Evolutionary conservation across 805 yeast genomes (phyloP), one percentile per base, ranked within the genome.

Genomic region (Yarrowia yakushimensis): DNA sequence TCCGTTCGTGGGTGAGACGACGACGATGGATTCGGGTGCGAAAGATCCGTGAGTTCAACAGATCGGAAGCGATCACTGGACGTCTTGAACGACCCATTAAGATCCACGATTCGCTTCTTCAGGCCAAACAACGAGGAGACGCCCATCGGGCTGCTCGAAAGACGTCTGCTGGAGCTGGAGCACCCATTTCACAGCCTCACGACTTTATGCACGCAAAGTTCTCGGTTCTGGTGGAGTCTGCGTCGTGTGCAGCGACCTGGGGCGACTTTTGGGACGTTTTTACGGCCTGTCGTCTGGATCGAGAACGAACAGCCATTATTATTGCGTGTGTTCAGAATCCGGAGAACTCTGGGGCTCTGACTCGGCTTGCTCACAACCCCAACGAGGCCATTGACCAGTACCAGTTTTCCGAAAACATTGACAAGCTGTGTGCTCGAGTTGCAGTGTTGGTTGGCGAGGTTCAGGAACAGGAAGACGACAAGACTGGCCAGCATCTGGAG

Each of bases 1-100:
- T 81, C 64, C 86, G 87, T 1, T 81, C 85, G 64, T 81, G 83
- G 70, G 88, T 86, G 2, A 73, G 96, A 61, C 78, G 88, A 66
- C 73, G 96, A 28, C 71, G 83, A 2, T 88, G 94, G 93, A 76
- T 81, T 50, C 74, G 85, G 46, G 67, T 73, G 20, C 65, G 73
- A 11, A 55, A 55, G 23, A 13, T 30, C 9, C 9, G 61, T 2
- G 37, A 41, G 22, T 55, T 39, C 48, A 41, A 41, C 46, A 28
- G 11, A 17, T 34, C 46, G 6, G 61, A 55, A 7, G 48, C 48
- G 12, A 41, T 55, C 28, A 55, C 61, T 6, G 61, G 61, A 9
- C 36, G 61, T 2, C 61, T 55, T 4, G 61, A 55, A 18, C 28
- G 39, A 7, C 61, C 61, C 20, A 55, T 55, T 7, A 4, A 11